Conservation (phyloP, 331 rosid genomes). For the Phaseolus coccineus region DNA sequence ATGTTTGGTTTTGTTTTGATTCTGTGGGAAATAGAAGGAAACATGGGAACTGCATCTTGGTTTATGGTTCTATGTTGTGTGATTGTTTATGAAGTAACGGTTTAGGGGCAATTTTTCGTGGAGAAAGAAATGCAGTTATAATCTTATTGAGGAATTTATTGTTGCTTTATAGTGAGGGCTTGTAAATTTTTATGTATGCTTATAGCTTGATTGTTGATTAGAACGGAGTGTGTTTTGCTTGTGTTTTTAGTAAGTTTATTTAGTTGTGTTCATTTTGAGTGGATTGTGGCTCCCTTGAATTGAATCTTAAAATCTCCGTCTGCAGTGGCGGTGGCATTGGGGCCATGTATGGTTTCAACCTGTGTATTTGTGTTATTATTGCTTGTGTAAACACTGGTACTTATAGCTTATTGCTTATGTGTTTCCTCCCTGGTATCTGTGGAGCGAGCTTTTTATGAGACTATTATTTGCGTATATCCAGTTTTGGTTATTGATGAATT, state of each 20-base stretch:
- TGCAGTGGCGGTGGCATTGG: not conserved
- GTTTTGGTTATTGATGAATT: not conserved
- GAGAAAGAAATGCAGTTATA: not conserved
- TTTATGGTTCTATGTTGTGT: not conserved
- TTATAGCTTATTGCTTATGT: not conserved
- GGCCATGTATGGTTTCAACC: not conserved
- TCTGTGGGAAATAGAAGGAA: slow-evolving; percentile 17
- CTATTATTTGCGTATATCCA: not conserved
- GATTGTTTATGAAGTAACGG: not conserved
- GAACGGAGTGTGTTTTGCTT: not conserved
- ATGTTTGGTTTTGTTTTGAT: slow-evolving; percentile 5
- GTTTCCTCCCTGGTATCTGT: not conserved
- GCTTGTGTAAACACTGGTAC: not conserved
- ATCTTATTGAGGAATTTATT: not conserved
- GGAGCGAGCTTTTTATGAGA: not conserved
- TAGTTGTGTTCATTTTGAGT: not conserved
- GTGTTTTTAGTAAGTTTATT: not conserved
- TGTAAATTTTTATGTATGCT: not conserved
- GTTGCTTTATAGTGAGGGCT: not conserved
- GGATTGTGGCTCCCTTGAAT: not conserved
- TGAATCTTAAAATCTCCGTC: not conserved
- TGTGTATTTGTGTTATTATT: not conserved
- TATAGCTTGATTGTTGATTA: slow-evolving; percentile 7
- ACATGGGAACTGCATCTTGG: not conserved
- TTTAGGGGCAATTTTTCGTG: not conserved